Evolutionary conservation across 2,329 filamentous ascomycete species (phyloP).

Genomic region (Sclerotinia borealis): DNA sequence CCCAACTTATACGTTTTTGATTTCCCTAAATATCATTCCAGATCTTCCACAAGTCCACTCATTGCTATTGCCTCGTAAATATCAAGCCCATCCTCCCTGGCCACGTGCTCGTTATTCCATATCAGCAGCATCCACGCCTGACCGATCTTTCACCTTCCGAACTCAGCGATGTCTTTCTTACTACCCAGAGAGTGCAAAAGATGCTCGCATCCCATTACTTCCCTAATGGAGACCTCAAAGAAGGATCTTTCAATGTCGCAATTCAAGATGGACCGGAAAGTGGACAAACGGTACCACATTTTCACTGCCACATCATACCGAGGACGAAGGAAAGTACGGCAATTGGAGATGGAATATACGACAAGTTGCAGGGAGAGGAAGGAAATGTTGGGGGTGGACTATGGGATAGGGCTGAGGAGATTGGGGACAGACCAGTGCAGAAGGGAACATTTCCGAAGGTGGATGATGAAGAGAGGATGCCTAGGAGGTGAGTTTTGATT

Average conservation of each 20-base stretch:
- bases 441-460: constrained; percentile 59
- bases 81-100: constrained; percentile 90
- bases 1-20: neutral
- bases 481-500: constrained; percentile 39
- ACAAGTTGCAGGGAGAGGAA: constrained; percentile 73
- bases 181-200: constrained; percentile 74
- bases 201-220: constrained; percentile 63
- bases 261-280: constrained; percentile 90
- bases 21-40: constrained; percentile 34
- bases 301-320: constrained; percentile 90
- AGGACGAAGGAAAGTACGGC: constrained; percentile 49
- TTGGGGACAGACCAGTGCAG: constrained; percentile 41
- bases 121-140: constrained; percentile 62
- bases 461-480: constrained; percentile 62
- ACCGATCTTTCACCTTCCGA: constrained; percentile 29
- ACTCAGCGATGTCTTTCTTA: constrained; percentile 72
- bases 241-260: constrained; percentile 81
- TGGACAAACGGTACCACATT: constrained; percentile 88
- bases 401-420: constrained; percentile 58
- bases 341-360: constrained; percentile 69
- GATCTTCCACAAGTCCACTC: constrained; percentile 79
- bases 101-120: constrained; percentile 85
- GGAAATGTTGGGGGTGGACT: constrained; percentile 73
- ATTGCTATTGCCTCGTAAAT: constrained; percentile 87
- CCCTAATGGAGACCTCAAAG: constrained; percentile 49